Evolutionary conservation across 305 asterid genomes (phyloP).

Genomic region (Fraxinus latifolia): DNA sequence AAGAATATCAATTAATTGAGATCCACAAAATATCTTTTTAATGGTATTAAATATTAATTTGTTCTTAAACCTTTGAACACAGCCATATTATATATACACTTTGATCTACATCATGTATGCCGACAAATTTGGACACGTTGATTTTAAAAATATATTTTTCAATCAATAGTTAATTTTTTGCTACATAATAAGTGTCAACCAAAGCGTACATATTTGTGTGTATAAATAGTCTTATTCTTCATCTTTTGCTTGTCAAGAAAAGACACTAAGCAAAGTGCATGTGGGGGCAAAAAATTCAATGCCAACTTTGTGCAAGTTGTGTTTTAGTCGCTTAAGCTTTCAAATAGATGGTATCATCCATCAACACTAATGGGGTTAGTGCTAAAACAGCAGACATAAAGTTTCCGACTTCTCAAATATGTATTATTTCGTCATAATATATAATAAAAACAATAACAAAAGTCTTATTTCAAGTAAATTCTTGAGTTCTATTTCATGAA

Average conservation of each 20-base stretch:
- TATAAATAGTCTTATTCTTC: too few species aligned
- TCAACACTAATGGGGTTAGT: conserved; percentile 19
- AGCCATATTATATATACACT: too few species aligned
- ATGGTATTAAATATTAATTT: too few species aligned
- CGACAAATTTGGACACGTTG: too few species aligned
- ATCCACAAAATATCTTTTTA: too few species aligned
- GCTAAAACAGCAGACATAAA: neutral
- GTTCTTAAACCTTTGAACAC: neutral
- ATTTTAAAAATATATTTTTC: too few species aligned
- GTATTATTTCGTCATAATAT: neutral
- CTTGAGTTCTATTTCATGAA: neutral
- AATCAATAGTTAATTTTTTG: too few species aligned
- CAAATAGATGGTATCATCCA: conserved; percentile 16
- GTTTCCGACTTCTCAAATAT: neutral
- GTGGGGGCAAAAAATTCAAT: conserved; percentile 23
- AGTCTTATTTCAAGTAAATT: neutral
- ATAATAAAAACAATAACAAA: neutral
- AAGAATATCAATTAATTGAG: conserved; percentile 12
- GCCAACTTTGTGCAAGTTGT: conserved; percentile 32
- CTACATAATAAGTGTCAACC: too few species aligned
- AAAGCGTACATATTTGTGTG: too few species aligned
- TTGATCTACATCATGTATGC: too few species aligned
- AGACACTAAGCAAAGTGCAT: conserved; percentile 28
- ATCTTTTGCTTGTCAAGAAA: conserved; percentile 26
- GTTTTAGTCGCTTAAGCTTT: conserved; percentile 23